Evolutionary conservation across 192 early-diverging fungal species (phyloP).

Genomic region (Podila epigama): DNA sequence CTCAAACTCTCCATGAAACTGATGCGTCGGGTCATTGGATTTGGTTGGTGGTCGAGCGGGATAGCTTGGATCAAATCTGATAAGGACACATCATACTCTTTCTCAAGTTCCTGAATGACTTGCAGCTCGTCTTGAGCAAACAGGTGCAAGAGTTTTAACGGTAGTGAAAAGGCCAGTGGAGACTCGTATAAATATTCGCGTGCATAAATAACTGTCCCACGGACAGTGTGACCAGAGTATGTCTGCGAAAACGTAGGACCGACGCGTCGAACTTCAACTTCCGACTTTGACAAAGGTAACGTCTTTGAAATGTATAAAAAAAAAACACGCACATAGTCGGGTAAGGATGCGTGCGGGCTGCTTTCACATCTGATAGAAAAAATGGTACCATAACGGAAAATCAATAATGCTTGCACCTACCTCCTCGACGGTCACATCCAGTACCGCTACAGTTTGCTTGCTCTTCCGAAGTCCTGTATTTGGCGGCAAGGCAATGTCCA

Average conservation of each 20-base stretch:
- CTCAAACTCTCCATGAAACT: conserved; percentile 37
- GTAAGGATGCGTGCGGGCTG: background rate
- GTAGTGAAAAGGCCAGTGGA: conserved; percentile 28
- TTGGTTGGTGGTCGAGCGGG: conserved; percentile 36
- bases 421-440: conserved; percentile 30
- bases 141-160: conserved; percentile 27
- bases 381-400: too few species aligned
- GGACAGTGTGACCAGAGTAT: conserved; percentile 23
- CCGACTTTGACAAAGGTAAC: conserved; percentile 3
- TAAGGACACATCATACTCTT: conserved; percentile 16
- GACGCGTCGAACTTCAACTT: conserved; percentile 2
- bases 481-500: conserved; percentile 10
- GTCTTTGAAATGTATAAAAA: conserved; percentile 12
- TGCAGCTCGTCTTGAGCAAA: conserved; percentile 27
- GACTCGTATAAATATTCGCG: conserved; percentile 43
- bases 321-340: background rate
- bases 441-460: conserved; percentile 24
- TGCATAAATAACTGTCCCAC: conserved; percentile 25
- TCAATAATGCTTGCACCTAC: conserved; percentile 10
- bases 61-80: conserved; percentile 42
- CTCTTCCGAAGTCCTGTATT: conserved; percentile 14
- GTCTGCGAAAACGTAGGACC: conserved; percentile 42
- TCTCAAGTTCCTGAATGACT: conserved; percentile 32
- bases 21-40: conserved; percentile 30
- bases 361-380: background rate